Base-by-base conservation (phyloP, 2,329 filamentous ascomycete species). In the Pseudogymnoascus sp. region DNA sequence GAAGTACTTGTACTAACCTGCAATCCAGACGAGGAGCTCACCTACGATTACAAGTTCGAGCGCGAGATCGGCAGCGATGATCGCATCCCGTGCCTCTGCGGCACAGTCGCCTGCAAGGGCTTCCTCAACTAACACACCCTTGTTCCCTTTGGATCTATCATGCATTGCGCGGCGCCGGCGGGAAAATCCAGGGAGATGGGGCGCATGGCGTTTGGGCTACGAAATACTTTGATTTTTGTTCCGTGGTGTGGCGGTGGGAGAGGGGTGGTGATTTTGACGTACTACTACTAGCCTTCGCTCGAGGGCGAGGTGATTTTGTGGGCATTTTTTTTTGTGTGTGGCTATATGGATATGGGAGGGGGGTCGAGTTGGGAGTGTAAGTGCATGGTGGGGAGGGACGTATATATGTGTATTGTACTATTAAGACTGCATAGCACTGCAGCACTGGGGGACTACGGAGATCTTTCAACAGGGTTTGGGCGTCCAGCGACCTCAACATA, bases 41-140 rank as follows among this genome's bases (percentile, higher is more conserved):
- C 94, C 2, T 99, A 99, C 79, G 94, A 99, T 80, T 99, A 99
- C 84, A 99, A 99, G 77, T 99, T 99, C 75, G 94, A 99, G 79
- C 90, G 94, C 70, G 94, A 99, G 77, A 91, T 95, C 72, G 92
- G 92, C 71, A 95, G 91, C 69, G 85, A 92, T 66, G 94, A 99
- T 75, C 91, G 94, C 67, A 97, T 99, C 70, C 94, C 94, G 60
- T 99, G 94, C 80, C 86, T 99, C 60, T 99, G 94, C 76, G 94
- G 94, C 64, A 97, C 93, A 45, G 86, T 92, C 30, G 92, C 91
- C 58, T 99, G 94, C 81, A 99, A 99, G 81, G 94, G 94, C 66
- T 99, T 97, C 80, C 90, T 99, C 77, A 99, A 99, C 78, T 99
- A 82, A 84, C 9, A 19, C 25, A 8, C 25, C 25, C 14, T 33